Evolutionary conservation across 1,284 basidiomycete genomes (phyloP), one percentile per base, ranked within the genome.

Genomic region (Coriolopsis trogii): DNA sequence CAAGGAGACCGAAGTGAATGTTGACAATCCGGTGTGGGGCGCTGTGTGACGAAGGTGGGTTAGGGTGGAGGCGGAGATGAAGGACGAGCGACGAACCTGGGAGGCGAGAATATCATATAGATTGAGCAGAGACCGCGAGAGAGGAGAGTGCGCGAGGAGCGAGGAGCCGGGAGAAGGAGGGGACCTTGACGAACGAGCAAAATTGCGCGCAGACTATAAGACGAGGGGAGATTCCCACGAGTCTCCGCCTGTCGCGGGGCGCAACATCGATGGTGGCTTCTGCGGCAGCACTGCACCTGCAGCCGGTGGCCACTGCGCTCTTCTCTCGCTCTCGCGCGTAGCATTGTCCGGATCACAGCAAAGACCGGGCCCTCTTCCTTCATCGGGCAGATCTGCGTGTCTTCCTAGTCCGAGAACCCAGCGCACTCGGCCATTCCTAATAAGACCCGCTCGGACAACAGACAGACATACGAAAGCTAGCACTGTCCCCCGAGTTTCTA

Each of bases 1-100:
- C 79, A 75, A 82, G 78, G 61, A 84, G 86, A 67, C 74, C 77
- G 70, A 84, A 79, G 74, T 78, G 78, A 79, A 82, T 77, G 70
- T 70, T 77, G 78, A 74, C 74, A 67, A 76, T 77, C 67, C 57
- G 63, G 52, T 77, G 76, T 67, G 73, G 51, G 57, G 55, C 42
- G 46, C 55, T 55, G 46, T 18, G 31, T 28, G 42, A 42, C 28
- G 41, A 30, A n/a, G n/a, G n/a, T n/a, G 46, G 16, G 28, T 52
- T 30, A 33, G 42, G 15, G 10, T 18, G 26, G 4, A 18, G 30
- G 10, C 28, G 18, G 41, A 20, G 30, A 33, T 20, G 38, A 34
- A 8, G 12, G 15, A 49, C 38, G 43, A 37, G 23, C 18, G 8
- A 65, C 65, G 53, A 48, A 67, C 65, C 63, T 53, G 58, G 44